Percentiles rank a stretch among this genome's conserved stretches.
Evolutionary conservation across 2,329 filamentous ascomycete genomes (phyloP).

Genomic region (Sporothrix inflata): DNA sequence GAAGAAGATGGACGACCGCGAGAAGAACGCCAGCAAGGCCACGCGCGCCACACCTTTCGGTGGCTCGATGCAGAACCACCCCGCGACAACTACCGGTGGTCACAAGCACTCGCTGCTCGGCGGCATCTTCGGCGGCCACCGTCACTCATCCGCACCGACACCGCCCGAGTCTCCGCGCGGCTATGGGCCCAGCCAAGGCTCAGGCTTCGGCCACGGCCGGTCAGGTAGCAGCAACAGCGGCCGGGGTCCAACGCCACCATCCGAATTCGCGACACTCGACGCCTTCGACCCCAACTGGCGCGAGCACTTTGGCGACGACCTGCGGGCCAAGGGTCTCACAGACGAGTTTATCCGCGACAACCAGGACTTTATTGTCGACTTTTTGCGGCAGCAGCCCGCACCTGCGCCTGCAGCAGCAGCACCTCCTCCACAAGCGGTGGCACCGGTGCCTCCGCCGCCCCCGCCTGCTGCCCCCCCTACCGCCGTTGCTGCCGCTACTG

Average conservation of each 20-base stretch:
- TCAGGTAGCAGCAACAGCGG: slow-evolving; percentile 44
- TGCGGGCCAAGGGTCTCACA: slow-evolving; percentile 64
- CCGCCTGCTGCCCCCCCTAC: slow-evolving; percentile 37
- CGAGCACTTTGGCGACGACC: slow-evolving; percentile 66
- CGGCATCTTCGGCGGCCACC: slow-evolving; percentile 63
- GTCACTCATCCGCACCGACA: slow-evolving; percentile 54
- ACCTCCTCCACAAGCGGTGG: slow-evolving; percentile 32
- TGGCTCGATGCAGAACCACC: slow-evolving; percentile 41
- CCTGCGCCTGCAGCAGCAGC: slow-evolving; percentile 23
- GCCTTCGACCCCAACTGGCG: slow-evolving; percentile 68
- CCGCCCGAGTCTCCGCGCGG: slow-evolving; percentile 60
- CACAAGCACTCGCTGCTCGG: slow-evolving; percentile 57
- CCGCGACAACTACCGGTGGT: slow-evolving; percentile 43
- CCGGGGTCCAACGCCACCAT: slow-evolving; percentile 43
- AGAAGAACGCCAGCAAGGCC: slow-evolving; percentile 91
- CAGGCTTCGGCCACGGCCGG: slow-evolving; percentile 39
- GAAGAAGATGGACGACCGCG: slow-evolving; percentile 95
- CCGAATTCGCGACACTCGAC: slow-evolving; percentile 65
- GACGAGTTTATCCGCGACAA: slow-evolving; percentile 70
- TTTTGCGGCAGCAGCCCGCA: slow-evolving; percentile 59
- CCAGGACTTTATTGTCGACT: slow-evolving; percentile 69
- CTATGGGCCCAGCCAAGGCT: slow-evolving; percentile 40
- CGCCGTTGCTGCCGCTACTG: slow-evolving; percentile 40
- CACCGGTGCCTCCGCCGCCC: slow-evolving; percentile 26
- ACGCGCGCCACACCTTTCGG: slow-evolving; percentile 79